A percentile compares a stretch with the other conserved stretches of the same genome.
Conservation (phyloP, 1,284 basidiomycete genomes). For the Erythrobasidium hasegawianum region DNA sequence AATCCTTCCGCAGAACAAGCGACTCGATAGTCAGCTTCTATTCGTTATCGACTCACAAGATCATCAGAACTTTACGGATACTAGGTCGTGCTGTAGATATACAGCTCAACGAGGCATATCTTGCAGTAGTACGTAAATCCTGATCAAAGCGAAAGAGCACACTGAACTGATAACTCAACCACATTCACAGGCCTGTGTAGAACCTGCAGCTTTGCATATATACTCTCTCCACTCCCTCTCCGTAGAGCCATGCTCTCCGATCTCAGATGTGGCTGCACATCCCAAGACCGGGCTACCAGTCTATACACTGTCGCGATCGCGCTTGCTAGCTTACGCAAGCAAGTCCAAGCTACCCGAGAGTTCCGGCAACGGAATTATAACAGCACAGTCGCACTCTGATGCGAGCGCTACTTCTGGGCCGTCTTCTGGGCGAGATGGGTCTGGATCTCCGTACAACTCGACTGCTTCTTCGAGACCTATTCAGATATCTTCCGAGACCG, state of each 20-base stretch:
- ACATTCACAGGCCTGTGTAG: background rate
- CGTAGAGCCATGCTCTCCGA: conserved; percentile 17
- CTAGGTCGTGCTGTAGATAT: conserved; percentile 2
- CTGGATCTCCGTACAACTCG: background rate
- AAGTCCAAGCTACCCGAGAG: background rate
- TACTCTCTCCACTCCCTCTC: conserved; percentile 1
- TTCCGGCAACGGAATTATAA: conserved; percentile 22
- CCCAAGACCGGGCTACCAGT: conserved; percentile 16
- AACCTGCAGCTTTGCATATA: conserved; percentile 21
- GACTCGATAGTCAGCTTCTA: conserved; percentile 11
- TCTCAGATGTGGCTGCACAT: conserved; percentile 12
- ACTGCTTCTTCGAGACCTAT: background rate
- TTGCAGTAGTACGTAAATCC: conserved; percentile 7
- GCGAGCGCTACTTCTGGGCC: conserved; percentile 4
- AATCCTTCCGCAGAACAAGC: conserved; percentile 25
- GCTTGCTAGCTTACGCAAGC: conserved; percentile 22
- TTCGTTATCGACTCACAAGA: conserved; percentile 5
- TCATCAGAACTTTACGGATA: background rate
- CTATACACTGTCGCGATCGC: conserved; percentile 13
- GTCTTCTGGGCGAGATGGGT: background rate
- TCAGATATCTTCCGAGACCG: conserved; percentile 27
- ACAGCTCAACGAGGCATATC: conserved; percentile 20
- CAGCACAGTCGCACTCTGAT: background rate
- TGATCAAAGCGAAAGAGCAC: no score
- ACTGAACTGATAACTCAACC: background rate